phyloP scores from a whole-genome alignment of 768 basidiomycete species.

The Strobilomyces echinocephalus region DNA sequence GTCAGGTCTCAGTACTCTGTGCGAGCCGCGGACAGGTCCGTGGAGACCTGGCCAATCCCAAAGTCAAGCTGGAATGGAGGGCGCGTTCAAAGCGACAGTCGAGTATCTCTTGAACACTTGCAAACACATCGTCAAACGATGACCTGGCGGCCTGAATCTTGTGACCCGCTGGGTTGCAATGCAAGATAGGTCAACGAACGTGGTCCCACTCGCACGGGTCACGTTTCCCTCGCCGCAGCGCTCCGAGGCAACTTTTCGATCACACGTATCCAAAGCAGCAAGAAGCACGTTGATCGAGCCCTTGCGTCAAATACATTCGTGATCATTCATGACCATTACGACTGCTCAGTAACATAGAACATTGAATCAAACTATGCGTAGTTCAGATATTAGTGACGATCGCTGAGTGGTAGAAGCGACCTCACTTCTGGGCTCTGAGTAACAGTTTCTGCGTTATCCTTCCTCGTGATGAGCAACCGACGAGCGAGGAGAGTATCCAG shows the following conservation, averaged over 20 bases:
- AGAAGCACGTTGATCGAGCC: no score
- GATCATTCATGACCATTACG: no score
- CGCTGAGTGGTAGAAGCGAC: no score
- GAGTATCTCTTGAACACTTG: slow-evolving; percentile 45
- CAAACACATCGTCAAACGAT: no score
- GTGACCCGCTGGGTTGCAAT: not conserved
- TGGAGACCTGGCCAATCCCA: slow-evolving; percentile 43
- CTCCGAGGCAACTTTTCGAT: no score
- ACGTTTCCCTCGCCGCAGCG: no score
- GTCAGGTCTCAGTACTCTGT: slow-evolving; percentile 40
- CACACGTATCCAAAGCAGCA: no score
- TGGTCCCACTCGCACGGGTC: no score
- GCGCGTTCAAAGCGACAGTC: slow-evolving; percentile 44
- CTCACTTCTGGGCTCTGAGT: no score
- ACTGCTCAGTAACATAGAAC: not conserved
- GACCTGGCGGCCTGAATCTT: no score
- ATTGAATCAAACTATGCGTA: not conserved
- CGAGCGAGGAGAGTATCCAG: not conserved
- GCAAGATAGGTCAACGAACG: no score
- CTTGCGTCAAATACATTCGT: no score
- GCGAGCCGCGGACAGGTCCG: slow-evolving; percentile 47
- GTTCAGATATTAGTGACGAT: not conserved
- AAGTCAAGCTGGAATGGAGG: slow-evolving; percentile 61
- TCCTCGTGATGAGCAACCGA: not conserved
- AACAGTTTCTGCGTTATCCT: not conserved